Evolutionary conservation across 805 yeast species (phyloP).

Genomic region (Blastobotrys peoriensis): DNA sequence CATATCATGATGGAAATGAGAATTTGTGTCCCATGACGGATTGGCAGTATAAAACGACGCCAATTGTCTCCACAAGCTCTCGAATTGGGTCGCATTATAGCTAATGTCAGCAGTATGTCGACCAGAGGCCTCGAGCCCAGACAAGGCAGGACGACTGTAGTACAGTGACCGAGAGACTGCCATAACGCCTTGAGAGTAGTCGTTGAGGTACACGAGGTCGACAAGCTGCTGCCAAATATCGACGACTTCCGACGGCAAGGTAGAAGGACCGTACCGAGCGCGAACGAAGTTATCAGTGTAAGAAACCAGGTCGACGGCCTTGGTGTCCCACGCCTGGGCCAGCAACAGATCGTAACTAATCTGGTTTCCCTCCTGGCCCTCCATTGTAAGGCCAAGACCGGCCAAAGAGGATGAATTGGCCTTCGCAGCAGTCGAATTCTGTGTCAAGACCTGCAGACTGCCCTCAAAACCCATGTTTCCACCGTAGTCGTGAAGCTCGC

Average conservation of each 20-base stretch:
- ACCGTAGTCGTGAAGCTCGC: slow-evolving; percentile 14
- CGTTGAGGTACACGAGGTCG: slow-evolving; percentile 13
- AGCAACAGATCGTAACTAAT: slow-evolving; percentile 12
- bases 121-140: slow-evolving; percentile 1
- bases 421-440: slow-evolving; percentile 11
- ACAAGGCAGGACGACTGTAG: slow-evolving; percentile 10
- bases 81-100: slow-evolving; percentile 8
- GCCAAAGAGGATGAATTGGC: slow-evolving; percentile 6
- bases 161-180: slow-evolving; percentile 10
- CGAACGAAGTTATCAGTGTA: slow-evolving; percentile 6
- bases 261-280: slow-evolving; percentile 11
- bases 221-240: slow-evolving; percentile 9
- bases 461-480: slow-evolving; percentile 15
- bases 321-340: slow-evolving; percentile 13
- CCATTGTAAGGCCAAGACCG: slow-evolving; percentile 15
- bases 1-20: slow-evolving; percentile 13
- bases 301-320: slow-evolving; percentile 5
- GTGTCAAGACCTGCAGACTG: slow-evolving; percentile 9
- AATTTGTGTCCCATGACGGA: slow-evolving; percentile 3
- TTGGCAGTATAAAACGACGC: slow-evolving; percentile 2
- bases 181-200: slow-evolving; percentile 4
- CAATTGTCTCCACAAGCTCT: slow-evolving; percentile 8
- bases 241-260: slow-evolving; percentile 4
- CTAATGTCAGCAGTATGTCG: background rate
- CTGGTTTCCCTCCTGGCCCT: slow-evolving; percentile 16